These are phyloP conservation scores for Fusarium cyanostomum DNA, from an alignment of 2,329 filamentous ascomycete genomes.

Conservation along the genomic window DNA sequence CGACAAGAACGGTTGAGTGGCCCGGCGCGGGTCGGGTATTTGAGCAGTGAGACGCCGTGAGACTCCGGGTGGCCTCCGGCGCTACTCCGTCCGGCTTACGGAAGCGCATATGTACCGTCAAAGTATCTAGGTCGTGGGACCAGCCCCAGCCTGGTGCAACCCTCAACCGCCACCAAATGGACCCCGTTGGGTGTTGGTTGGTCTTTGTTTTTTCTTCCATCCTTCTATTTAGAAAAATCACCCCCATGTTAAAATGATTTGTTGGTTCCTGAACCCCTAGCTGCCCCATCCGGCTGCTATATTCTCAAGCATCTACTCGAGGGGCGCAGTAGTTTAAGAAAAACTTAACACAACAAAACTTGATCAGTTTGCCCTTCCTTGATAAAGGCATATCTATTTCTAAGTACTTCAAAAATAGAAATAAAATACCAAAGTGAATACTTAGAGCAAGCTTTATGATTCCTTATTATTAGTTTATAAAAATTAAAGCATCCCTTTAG, in stretches of 20 bases:
- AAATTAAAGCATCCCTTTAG: too few relatives aligned
- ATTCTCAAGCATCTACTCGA: background rate
- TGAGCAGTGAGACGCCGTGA: slow-evolving; percentile 17
- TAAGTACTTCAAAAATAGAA: too few relatives aligned
- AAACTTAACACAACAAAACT: too few relatives aligned
- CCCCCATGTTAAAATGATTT: background rate
- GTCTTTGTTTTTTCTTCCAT: slow-evolving; percentile 19
- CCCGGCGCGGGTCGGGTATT: slow-evolving; percentile 2
- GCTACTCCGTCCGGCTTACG: slow-evolving; percentile 10
- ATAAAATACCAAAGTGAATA: too few relatives aligned
- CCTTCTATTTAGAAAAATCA: slow-evolving; percentile 17
- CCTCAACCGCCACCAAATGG: slow-evolving; percentile 38
- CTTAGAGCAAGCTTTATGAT: too few relatives aligned
- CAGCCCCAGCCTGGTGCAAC: slow-evolving; percentile 12
- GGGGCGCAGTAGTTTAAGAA: background rate
- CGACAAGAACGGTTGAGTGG: background rate
- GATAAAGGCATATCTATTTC: too few relatives aligned
- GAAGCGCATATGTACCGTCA: slow-evolving; percentile 15
- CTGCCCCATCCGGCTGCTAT: slow-evolving; percentile 28
- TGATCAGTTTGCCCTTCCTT: too few relatives aligned
- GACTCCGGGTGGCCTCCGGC: slow-evolving; percentile 14
- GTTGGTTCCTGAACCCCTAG: slow-evolving; percentile 23
- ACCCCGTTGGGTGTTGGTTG: slow-evolving; percentile 37
- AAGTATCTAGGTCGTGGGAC: slow-evolving; percentile 21
- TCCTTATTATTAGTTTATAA: too few relatives aligned